Evolutionary conservation across 495 filamentous ascomycete genomes (phyloP).

Genomic region (Xylaria telfairii): DNA sequence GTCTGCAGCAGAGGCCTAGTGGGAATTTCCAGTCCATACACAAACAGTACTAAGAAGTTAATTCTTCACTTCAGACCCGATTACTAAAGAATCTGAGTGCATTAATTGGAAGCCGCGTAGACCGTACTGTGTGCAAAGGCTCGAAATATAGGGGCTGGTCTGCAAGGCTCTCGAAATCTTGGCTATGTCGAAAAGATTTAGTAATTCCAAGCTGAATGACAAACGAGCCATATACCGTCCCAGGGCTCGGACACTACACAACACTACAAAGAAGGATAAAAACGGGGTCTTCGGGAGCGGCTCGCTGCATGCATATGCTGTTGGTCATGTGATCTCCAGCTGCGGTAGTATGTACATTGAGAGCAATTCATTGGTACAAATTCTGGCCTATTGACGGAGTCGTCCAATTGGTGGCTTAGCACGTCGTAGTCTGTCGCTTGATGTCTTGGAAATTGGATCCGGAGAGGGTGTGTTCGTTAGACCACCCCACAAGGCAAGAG

Average conservation of each 20-base stretch:
- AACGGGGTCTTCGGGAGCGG: constrained; percentile 43
- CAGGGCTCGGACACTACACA: constrained; percentile 9
- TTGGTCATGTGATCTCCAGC: constrained; percentile 39
- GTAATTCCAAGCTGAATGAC: background rate
- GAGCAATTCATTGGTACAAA: constrained; percentile 31
- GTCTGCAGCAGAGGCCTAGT: background rate
- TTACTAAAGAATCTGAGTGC: background rate
- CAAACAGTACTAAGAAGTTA: background rate
- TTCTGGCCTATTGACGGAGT: constrained; percentile 22
- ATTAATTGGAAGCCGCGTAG: background rate
- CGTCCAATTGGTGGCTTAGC: constrained; percentile 9
- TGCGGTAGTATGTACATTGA: constrained; percentile 7
- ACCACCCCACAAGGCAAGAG: constrained; percentile 16
- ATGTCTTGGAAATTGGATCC: constrained; percentile 10
- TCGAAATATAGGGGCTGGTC: background rate
- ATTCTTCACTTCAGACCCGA: background rate
- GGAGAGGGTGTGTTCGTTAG: constrained; percentile 4
- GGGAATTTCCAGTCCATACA: background rate
- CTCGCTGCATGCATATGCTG: constrained; percentile 43
- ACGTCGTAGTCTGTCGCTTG: constrained; percentile 7
- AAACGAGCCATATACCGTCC: background rate
- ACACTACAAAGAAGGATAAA: constrained; percentile 29
- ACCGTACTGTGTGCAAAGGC: background rate
- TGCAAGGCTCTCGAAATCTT: background rate
- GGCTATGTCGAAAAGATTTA: background rate